A percentile compares a stretch with the other conserved stretches of the same genome.
These are phyloP conservation scores for Diversispora eburnea DNA, from an alignment of 192 early-diverging fungal species.

Conservation along the genomic window DNA sequence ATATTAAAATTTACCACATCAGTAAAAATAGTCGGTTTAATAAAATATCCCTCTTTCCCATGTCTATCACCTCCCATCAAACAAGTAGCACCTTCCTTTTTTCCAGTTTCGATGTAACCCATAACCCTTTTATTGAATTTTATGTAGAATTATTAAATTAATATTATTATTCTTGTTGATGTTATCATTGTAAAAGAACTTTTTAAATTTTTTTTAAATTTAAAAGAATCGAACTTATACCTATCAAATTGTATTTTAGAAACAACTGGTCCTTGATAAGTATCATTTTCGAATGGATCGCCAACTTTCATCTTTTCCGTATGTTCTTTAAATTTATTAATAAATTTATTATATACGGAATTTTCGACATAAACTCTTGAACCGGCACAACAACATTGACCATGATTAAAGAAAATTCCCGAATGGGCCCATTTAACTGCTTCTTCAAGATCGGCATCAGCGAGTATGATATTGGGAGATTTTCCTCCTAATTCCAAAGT, in stretches of 20 bases:
- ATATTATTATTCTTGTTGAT: background rate
- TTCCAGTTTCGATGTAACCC: constrained; percentile 57
- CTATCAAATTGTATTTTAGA: constrained; percentile 60
- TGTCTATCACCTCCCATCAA: constrained; percentile 55
- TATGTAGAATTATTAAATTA: background rate
- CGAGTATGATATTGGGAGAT: constrained; percentile 77
- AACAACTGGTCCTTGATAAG: constrained; percentile 70
- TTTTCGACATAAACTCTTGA: constrained; percentile 76
- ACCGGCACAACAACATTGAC: constrained; percentile 78
- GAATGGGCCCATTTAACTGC: constrained; percentile 62
- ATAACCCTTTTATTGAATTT: constrained; percentile 24
- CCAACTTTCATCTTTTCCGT: constrained; percentile 59
- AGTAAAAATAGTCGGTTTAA: constrained; percentile 76
- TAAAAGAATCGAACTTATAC: constrained; percentile 20
- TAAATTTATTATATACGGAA: constrained; percentile 66
- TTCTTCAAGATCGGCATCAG: constrained; percentile 70
- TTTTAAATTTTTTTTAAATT: too few relatives aligned
- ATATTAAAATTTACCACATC: constrained; percentile 34
- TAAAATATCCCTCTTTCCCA: constrained; percentile 71
- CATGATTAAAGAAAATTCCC: constrained; percentile 78
- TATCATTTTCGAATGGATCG: constrained; percentile 56
- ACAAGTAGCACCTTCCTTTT: constrained; percentile 54
- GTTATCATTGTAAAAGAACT: background rate
- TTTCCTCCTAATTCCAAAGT: constrained; percentile 88
- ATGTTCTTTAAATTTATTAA: constrained; percentile 55